Evolutionary conservation across 1,284 basidiomycete genomes (phyloP), one percentile per base, ranked within the genome.

Genomic region (Erythrobasidium hasegawianum): DNA sequence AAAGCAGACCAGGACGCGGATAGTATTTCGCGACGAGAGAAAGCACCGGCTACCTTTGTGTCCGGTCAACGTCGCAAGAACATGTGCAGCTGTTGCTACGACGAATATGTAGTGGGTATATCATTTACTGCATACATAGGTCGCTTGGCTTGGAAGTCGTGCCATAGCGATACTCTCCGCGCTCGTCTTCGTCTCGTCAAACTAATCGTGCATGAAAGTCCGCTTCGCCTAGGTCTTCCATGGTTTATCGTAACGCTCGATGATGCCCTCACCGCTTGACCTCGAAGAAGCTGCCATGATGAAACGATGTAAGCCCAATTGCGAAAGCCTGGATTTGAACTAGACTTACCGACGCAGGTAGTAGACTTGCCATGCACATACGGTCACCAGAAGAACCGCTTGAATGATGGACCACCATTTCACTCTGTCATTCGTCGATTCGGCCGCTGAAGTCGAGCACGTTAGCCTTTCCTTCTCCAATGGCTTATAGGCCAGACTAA

Each of bases 341-440:
- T 24, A 33, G 20, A 18, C 41, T n/a, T 22, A 69, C 64, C 64
- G 55, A 33, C 57, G 95, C 67, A 99, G 83, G 81, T 97, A 98
- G 80, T 95, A 97, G 64, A 99, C 85, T 79, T 99, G 97, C 90
- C 93, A 97, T 29, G 84, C 92, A 69, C 96, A 94, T 0, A 97
- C 89, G 14, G 85, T 82, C 74, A 97, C 87, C 50, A 99, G 81
- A 29, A 98, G 87, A 56, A 88, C 76, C 16, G 87, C 84, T 78
- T 99, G 96, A 13, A 92, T 78, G 69, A 98, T 87, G 11, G 91
- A 95, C 96, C 96, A 99, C 91, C 91, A 98, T 79, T 97, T 98
- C 67, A 99, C 94, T 47, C 96, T 86, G 40, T 89, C 85, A 77
- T 98, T 98, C 10, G 79, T 80, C 53, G 75, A 77, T 67, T 80